Conservation (phyloP, 2,329 filamentous ascomycete genomes). For the Berkeleyomyces rouxiae region DNA sequence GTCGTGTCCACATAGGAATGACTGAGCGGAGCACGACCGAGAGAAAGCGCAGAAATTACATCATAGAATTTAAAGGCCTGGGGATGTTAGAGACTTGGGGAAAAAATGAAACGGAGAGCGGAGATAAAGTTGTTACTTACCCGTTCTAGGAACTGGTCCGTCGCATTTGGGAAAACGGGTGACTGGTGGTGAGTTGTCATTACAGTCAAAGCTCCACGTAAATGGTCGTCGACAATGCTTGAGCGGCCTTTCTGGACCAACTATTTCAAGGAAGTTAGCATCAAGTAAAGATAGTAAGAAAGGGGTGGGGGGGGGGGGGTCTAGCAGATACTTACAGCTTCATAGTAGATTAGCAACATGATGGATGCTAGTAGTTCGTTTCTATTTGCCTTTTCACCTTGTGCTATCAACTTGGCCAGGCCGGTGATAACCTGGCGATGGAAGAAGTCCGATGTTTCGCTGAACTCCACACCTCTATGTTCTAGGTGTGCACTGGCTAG, state of each 20-base stretch:
- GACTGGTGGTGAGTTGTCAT: constrained; percentile 25
- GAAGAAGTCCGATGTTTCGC: constrained; percentile 40
- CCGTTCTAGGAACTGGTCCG: constrained; percentile 40
- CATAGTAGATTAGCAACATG: constrained; percentile 45
- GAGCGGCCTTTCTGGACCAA: constrained; percentile 42
- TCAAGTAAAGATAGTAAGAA: not conserved
- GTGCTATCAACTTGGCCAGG: constrained; percentile 38
- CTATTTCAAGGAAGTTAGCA: constrained; percentile 21
- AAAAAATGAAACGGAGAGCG: not conserved
- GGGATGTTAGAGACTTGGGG: not conserved
- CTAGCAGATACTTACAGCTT: constrained; percentile 32
- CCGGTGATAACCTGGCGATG: constrained; percentile 44
- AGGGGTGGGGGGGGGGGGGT: no score
- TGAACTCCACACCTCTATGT: constrained; percentile 37
- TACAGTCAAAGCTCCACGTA: constrained; percentile 45
- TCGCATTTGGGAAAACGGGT: constrained; percentile 27
- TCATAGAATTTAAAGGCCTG: constrained; percentile 51
- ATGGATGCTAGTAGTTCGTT: constrained; percentile 45
- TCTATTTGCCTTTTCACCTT: constrained; percentile 30
- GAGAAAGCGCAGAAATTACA: constrained; percentile 45
- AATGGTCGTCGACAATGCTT: constrained; percentile 42
- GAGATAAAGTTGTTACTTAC: constrained; percentile 22
- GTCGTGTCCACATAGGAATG: constrained; percentile 30
- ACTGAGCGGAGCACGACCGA: constrained; percentile 36
- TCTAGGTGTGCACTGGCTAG: constrained; percentile 72